Evolutionary conservation across 1,139 yeast species (phyloP), one percentile per base, ranked within the genome.

Genomic region (Lodderomyces beijingensis): DNA sequence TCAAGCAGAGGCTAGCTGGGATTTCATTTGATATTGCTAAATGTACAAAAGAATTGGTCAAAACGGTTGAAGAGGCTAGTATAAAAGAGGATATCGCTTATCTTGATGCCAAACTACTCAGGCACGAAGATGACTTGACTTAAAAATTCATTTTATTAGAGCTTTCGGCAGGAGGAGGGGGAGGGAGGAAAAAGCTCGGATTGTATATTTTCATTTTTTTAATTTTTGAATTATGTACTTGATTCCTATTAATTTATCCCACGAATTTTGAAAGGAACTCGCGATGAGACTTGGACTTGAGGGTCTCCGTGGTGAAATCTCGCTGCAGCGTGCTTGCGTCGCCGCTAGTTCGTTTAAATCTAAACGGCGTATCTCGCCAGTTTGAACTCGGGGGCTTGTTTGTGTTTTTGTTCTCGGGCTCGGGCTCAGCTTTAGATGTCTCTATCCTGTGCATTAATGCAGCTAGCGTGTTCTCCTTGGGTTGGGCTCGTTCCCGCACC

Each of bases 21-120:
- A 83, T 88, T 43, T 88, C 96, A 15, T 91, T 88, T 61, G 97
- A 91, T 54, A 86, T 89, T 63, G 96, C 96, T 30, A 87, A 91
- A 58, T 84, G 95, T 55, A 89, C 96, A 9, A 89, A 89, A 55
- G 97, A 89, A 57, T 72, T 89, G 53, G 97, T 89, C 22, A 89
- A 88, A 63, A 84, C 95, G 2, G 96, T 89, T 5, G 97, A 89
- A 55, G 96, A 88, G 52, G 95, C 95, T 17, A 83, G 91, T 51
- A 65, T 88, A 49, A 83, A 83, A 48, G 89, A 81, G 46, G 94
- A 85, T 47, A 81, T 84, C 40, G 74, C 69, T 10, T 59, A 70
- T 38, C 57, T 70, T 36, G 70, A 70, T 50, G 74, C 74, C 25
- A 57, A 73, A 44, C 53, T 69, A 40, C 57, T 56, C 37, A 67